Percentiles rank a stretch among this genome's conserved stretches.
Evolutionary conservation across 2,329 filamentous ascomycete genomes (phyloP).

Genomic region (Neopestalotiopsis sp.): DNA sequence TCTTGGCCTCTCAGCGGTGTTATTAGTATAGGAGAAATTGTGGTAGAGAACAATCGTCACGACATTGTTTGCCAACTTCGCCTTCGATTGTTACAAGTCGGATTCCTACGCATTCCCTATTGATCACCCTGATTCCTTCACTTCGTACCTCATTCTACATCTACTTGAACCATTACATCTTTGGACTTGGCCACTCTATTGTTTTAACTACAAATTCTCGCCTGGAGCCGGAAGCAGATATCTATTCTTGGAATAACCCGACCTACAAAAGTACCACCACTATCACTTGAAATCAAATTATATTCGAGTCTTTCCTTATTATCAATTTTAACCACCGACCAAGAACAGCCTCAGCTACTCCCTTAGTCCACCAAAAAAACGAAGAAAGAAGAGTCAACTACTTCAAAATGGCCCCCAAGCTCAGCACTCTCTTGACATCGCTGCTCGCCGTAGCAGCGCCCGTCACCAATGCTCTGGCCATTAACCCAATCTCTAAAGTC

Average conservation of each 20-base stretch:
- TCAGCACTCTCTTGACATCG: conserved; percentile 32
- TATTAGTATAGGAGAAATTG: conserved; percentile 1
- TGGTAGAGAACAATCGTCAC: background rate
- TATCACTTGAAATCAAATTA: background rate
- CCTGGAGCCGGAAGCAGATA: conserved; percentile 15
- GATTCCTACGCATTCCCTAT: conserved; percentile 14
- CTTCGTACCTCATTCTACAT: conserved; percentile 1
- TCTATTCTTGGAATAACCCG: conserved; percentile 5
- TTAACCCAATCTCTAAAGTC: conserved; percentile 18
- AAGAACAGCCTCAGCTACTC: conserved; percentile 15
- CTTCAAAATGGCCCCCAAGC: conserved; percentile 34
- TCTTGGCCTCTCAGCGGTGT: background rate
- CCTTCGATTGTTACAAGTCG: conserved; percentile 1
- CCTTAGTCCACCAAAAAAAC: conserved; percentile 32
- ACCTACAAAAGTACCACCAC: background rate
- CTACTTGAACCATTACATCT: conserved; percentile 1
- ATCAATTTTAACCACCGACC: background rate
- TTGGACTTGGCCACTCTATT: background rate
- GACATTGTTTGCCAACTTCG: background rate
- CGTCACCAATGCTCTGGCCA: conserved; percentile 29
- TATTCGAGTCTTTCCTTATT: conserved; percentile 19
- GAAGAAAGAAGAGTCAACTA: conserved; percentile 22
- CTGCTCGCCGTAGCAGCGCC: conserved; percentile 33
- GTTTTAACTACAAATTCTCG: conserved; percentile 13
- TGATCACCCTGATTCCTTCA: conserved; percentile 12